Conservation (phyloP, 192 early-diverging fungal species). For the Geosiphon pyriformis region DNA sequence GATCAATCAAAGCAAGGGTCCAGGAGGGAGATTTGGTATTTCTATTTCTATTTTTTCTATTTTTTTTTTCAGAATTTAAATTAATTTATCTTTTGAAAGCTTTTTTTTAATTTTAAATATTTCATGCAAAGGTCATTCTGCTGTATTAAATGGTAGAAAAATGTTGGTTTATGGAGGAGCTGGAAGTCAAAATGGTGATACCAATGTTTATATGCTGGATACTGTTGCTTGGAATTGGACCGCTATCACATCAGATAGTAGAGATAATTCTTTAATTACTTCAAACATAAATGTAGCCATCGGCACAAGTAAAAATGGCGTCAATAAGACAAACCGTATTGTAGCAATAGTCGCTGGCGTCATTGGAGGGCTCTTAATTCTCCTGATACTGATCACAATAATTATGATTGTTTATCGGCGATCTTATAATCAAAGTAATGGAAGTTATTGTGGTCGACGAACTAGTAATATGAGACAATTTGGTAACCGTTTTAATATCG, state of each 20-base stretch:
- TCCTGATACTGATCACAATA: background rate
- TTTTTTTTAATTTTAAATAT: background rate
- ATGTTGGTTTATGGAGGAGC: slow-evolving; percentile 71
- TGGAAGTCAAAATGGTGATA: slow-evolving; percentile 44
- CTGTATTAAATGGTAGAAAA: slow-evolving; percentile 47
- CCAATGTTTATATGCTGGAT: slow-evolving; percentile 62
- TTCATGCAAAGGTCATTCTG: slow-evolving; percentile 59
- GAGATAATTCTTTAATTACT: background rate
- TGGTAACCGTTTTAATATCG: background rate
- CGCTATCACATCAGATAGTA: slow-evolving; percentile 24
- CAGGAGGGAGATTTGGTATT: background rate
- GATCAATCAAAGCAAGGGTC: background rate
- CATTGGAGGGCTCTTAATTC: slow-evolving; percentile 19
- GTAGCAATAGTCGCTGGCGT: slow-evolving; percentile 36
- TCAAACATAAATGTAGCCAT: background rate
- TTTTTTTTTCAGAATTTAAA: background rate
- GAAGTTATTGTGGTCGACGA: background rate
- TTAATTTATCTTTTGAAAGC: slow-evolving; percentile 11
- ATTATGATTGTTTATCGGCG: slow-evolving; percentile 11
- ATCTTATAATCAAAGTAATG: background rate
- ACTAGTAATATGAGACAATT: background rate
- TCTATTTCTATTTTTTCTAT: background rate
- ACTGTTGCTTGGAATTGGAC: slow-evolving; percentile 56
- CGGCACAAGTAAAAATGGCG: background rate
- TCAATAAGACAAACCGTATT: slow-evolving; percentile 25